Conservation (phyloP, 2,329 filamentous ascomycete genomes). For the Dothideomycetes sp. region DNA sequence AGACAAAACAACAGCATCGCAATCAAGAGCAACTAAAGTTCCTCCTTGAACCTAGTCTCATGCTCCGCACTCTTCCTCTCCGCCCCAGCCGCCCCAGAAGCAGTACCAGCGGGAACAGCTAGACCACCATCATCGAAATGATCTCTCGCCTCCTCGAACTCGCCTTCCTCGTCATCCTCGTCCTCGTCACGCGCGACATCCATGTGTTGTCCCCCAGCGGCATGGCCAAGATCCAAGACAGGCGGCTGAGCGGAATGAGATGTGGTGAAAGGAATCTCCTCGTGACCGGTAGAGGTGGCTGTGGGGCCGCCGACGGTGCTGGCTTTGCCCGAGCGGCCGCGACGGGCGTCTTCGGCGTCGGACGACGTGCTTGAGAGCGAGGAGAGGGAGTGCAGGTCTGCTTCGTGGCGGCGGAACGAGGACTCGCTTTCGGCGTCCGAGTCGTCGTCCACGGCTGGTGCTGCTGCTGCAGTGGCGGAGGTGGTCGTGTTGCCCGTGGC, state of each 20-base stretch:
- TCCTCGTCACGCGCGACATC: no score
- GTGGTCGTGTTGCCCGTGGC: no score
- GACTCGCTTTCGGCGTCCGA: constrained; percentile 3
- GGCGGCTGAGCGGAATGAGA: no score
- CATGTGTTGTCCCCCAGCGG: no score
- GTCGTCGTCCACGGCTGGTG: constrained; percentile 9
- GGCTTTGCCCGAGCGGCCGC: constrained; percentile 19
- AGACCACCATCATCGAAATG: constrained; percentile 36
- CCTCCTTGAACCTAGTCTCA: constrained; percentile 50
- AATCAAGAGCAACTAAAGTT: no score
- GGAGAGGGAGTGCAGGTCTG: constrained; percentile 6
- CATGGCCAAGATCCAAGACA: no score
- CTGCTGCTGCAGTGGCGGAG: constrained; percentile 5
- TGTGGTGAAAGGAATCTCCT: no score
- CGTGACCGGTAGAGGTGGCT: no score
- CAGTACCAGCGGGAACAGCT: constrained; percentile 32
- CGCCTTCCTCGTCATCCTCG: constrained; percentile 28
- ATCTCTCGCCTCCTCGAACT: constrained; percentile 43
- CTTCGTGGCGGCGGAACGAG: constrained; percentile 8
- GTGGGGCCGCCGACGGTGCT: no score
- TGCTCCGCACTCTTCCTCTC: constrained; percentile 37
- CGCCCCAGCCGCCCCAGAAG: constrained; percentile 17
- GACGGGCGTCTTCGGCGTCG: constrained; percentile 18
- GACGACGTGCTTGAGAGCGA: constrained; percentile 2
- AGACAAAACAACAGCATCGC: no score